Evolutionary conservation across 805 yeast genomes (phyloP).

Genomic region (Candida koratica): DNA sequence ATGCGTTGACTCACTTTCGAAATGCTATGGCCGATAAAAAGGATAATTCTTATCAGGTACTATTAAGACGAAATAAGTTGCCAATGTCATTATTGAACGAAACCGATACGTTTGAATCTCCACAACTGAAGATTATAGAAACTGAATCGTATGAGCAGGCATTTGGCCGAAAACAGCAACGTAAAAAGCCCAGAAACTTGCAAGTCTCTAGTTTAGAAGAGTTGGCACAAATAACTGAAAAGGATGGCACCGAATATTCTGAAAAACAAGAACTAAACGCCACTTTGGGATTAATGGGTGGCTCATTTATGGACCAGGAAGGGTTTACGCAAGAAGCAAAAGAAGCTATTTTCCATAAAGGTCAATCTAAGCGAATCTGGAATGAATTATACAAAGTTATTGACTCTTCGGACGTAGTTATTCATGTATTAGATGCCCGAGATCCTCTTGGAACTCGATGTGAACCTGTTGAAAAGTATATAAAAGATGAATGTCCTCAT

Average conservation of each 20-base stretch:
- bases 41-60: slow-evolving; percentile 78
- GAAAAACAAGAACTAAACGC: slow-evolving; percentile 75
- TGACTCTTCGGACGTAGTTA: slow-evolving; percentile 95
- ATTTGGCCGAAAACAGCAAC: slow-evolving; percentile 92
- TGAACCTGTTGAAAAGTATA: slow-evolving; percentile 86
- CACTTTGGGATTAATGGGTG: slow-evolving; percentile 79
- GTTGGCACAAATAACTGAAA: slow-evolving; percentile 54
- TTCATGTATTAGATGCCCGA: slow-evolving; percentile 95
- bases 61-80: slow-evolving; percentile 81
- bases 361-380: slow-evolving; percentile 98
- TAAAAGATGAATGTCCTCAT: slow-evolving; percentile 91
- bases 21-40: slow-evolving; percentile 87
- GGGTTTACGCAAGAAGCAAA: slow-evolving; percentile 89
- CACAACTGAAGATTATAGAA: slow-evolving; percentile 76
- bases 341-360: slow-evolving; percentile 93
- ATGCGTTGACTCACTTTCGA: slow-evolving; percentile 89
- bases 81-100: slow-evolving; percentile 96
- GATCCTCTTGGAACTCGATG: slow-evolving; percentile 97
- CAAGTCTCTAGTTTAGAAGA: slow-evolving; percentile 79
- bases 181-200: slow-evolving; percentile 78
- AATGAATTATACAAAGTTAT: slow-evolving; percentile 95
- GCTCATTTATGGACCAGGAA: slow-evolving; percentile 53
- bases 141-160: slow-evolving; percentile 79
- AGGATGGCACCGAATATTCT: slow-evolving; percentile 55
- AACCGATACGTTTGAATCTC: slow-evolving; percentile 69